phyloP scores from a whole-genome alignment of 2,329 filamentous ascomycete species.

The Paramyrothecium roridum region DNA sequence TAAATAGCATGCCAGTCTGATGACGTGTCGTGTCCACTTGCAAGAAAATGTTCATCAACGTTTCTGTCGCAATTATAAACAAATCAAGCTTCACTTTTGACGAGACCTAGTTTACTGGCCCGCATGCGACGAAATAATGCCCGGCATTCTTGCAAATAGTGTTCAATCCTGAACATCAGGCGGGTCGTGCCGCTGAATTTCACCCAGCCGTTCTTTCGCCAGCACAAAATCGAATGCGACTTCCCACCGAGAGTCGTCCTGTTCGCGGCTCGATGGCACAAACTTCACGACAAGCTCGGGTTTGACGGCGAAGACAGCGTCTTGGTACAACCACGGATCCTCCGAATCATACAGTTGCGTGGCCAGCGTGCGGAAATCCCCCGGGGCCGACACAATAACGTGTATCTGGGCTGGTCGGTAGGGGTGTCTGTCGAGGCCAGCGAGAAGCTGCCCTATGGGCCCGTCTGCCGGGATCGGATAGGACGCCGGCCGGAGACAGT shows the following conservation, averaged over 20 bases:
- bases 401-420: constrained; percentile 77
- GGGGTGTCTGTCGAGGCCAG: constrained; percentile 62
- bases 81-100: no score
- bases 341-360: constrained; percentile 1
- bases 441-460: constrained; percentile 70
- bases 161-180: no score
- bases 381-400: constrained; percentile 52
- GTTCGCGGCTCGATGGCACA: neutral
- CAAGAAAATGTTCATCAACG: no score
- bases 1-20: no score
- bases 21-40: no score
- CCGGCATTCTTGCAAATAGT: no score
- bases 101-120: no score
- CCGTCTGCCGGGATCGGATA: constrained; percentile 83
- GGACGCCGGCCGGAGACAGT: constrained; percentile 75
- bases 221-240: neutral
- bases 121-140: no score
- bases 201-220: neutral
- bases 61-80: no score
- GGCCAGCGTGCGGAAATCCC: neutral
- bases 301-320: neutral
- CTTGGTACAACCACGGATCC: neutral
- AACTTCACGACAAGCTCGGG: constrained; percentile 1
- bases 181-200: neutral
- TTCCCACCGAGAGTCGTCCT: neutral